Evolutionary conservation across 176 grass and related monocot genomes (phyloP).

Genomic region (Phoenix dactylifera): DNA sequence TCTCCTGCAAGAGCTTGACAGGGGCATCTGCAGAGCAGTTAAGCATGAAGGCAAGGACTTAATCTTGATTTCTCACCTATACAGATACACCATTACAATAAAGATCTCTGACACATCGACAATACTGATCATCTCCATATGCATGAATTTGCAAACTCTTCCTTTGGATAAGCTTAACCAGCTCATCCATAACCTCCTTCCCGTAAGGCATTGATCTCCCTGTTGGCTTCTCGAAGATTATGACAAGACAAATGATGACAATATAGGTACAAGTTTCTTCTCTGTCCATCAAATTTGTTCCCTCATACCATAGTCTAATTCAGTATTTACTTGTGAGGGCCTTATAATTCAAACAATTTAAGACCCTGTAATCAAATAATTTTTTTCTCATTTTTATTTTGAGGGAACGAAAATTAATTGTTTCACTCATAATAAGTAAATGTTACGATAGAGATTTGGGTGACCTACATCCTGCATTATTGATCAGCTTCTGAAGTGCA

Average conservation of each 20-base stretch:
- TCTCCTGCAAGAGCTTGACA: background rate
- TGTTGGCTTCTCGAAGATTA: constrained; percentile 9
- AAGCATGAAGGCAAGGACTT: background rate
- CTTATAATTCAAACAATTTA: constrained; percentile 17
- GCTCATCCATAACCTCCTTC: constrained; percentile 61
- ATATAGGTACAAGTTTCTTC: no score
- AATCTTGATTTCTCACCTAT: constrained; percentile 38
- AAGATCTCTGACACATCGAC: constrained; percentile 62
- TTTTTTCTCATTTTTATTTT: no score
- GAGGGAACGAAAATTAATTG: no score
- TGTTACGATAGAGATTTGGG: no score
- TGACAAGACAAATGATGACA: no score
- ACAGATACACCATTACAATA: constrained; percentile 47
- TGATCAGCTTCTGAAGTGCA: constrained; percentile 10
- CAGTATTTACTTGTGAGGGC: constrained; percentile 47
- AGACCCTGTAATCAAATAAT: constrained; percentile 31
- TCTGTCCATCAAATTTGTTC: background rate
- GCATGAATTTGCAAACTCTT: constrained; percentile 38
- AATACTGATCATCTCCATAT: constrained; percentile 44
- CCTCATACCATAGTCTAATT: constrained; percentile 57
- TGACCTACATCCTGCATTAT: constrained; percentile 37
- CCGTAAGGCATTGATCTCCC: constrained; percentile 71
- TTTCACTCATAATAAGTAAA: no score
- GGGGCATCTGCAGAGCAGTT: background rate
- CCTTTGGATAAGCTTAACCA: constrained; percentile 50